Evolutionary conservation across 768 basidiomycete genomes (phyloP), one percentile per base, ranked within the genome.

Genomic region (Amylocystis lapponica): DNA sequence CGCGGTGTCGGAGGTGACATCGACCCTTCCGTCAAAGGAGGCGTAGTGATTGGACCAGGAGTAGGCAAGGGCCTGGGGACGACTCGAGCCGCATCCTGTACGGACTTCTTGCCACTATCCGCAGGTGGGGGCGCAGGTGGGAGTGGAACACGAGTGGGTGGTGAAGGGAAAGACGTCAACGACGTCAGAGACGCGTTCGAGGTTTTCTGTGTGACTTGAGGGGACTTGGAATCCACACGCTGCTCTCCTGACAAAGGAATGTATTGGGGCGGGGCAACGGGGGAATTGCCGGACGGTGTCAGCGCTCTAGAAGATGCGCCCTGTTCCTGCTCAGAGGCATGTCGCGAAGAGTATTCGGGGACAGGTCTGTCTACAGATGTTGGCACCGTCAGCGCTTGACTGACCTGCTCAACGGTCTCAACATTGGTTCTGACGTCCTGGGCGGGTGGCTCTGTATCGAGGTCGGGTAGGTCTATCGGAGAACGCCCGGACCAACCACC

Each of bases 61-160:
- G n/a, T n/a, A n/a, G n/a, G n/a, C n/a, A n/a, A n/a, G n/a, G n/a
- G n/a, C n/a, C n/a, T n/a, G n/a, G n/a, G n/a, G n/a, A n/a, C n/a
- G n/a, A n/a, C n/a, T n/a, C n/a, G n/a, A n/a, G n/a, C n/a, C n/a
- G n/a, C n/a, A n/a, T n/a, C n/a, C n/a, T n/a, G n/a, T n/a, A n/a
- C n/a, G n/a, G n/a, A n/a, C n/a, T n/a, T n/a, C n/a, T n/a, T n/a
- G n/a, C n/a, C n/a, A n/a, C n/a, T n/a, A n/a, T n/a, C n/a, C n/a
- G n/a, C n/a, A n/a, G n/a, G n/a, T n/a, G n/a, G n/a, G n/a, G n/a
- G n/a, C n/a, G 58, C 51, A 5, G 76, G 72, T 27, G 81, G 85
- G 12, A 81, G 61, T 11, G 85, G 85, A 45, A 82, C 76, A 57
- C 86, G 83, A 1, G 76, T 77, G 0, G 86, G 86, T 13, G 86